Base-by-base conservation (phyloP, 2,329 filamentous ascomycete genomes). In the Cladosporium cucumerinum region DNA sequence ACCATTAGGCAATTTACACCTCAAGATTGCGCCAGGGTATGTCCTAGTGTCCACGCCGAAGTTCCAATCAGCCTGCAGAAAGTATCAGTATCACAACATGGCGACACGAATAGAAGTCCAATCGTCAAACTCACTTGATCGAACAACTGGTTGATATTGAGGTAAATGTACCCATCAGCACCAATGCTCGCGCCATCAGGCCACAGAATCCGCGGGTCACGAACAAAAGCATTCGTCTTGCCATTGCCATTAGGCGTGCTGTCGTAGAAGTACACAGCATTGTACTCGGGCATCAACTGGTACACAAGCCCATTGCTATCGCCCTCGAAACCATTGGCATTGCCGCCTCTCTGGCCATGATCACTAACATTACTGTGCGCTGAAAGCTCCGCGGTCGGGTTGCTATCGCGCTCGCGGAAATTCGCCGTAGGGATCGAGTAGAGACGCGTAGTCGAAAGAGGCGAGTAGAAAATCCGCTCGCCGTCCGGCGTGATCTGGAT, bases 101-200 rank as follows among this genome's bases (percentile, higher is more conserved):
- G 28, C 28, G 28, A 30, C 28, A 8, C 8, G 28, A 30, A 30
- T 30, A 30, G 28, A 30, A 8, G 10, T 30, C 6, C 8, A 30
- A 30, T 2, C 28, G 28, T 30, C 28, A 8, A 30, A 51, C 51
- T 54, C 8, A 54, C 51, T 72, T 82, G 79, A 69, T 80, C 81
- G 1, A 78, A 79, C 65, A 84, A 66, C 70, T 84, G 82, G 67
- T 84, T 82, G 67, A 82, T 80, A 61, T 81, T 82, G 64, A 82
- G 70, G 66, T 84, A 83, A 16, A 83, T 69, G 58, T 81, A 83
- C 2, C 76, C 79, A 70, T 82, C 80, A 34, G 72, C 77, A 0
- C 75, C 79, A 18, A 79, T 71, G 55, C 77, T 78, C 18, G 77
- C 76, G 51, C 77, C 78, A 67, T 82, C 79, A 0, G 77, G 77